Conservation (phyloP, 306 rosid species). For the Herpetospermum pedunculosum region DNA sequence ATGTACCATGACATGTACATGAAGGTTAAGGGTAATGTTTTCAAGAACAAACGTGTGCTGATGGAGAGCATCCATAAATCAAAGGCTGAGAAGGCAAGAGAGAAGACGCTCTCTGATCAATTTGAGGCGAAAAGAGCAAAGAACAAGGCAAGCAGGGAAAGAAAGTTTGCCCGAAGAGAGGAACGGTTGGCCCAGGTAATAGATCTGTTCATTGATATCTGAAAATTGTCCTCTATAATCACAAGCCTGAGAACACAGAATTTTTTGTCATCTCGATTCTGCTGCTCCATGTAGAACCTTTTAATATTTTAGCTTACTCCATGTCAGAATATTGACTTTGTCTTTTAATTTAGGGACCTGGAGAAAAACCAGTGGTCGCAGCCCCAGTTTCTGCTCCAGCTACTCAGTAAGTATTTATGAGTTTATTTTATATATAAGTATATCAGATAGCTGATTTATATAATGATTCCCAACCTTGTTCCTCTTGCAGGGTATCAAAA, state of each 20-base stretch:
- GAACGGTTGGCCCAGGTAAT: slow-evolving; percentile 81
- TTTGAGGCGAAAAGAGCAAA: slow-evolving; percentile 91
- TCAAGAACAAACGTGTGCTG: slow-evolving; percentile 86
- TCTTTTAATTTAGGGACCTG: slow-evolving; percentile 52
- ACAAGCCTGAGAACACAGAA: background rate
- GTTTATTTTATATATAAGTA: background rate
- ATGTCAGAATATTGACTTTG: background rate
- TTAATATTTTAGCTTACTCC: background rate
- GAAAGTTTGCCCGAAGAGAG: slow-evolving; percentile 77
- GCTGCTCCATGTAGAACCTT: background rate
- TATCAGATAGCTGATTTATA: background rate
- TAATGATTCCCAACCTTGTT: background rate
- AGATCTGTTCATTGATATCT: background rate
- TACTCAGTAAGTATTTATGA: slow-evolving; percentile 40
- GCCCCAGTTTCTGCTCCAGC: slow-evolving; percentile 33
- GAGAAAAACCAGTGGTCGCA: slow-evolving; percentile 33
- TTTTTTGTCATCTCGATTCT: background rate
- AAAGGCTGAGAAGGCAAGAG: slow-evolving; percentile 96
- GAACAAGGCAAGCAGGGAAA: slow-evolving; percentile 95
- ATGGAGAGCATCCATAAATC: slow-evolving; percentile 98
- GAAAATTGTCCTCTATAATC: background rate
- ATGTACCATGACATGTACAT: slow-evolving; percentile 99
- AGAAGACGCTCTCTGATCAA: slow-evolving; percentile 87
- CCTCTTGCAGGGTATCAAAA: slow-evolving; percentile 53
- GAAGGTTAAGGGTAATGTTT: slow-evolving; percentile 97